These are phyloP conservation scores for Tinospora cordifolia DNA, from an alignment of 164 flowering plant species.

Conservation along the genomic window DNA sequence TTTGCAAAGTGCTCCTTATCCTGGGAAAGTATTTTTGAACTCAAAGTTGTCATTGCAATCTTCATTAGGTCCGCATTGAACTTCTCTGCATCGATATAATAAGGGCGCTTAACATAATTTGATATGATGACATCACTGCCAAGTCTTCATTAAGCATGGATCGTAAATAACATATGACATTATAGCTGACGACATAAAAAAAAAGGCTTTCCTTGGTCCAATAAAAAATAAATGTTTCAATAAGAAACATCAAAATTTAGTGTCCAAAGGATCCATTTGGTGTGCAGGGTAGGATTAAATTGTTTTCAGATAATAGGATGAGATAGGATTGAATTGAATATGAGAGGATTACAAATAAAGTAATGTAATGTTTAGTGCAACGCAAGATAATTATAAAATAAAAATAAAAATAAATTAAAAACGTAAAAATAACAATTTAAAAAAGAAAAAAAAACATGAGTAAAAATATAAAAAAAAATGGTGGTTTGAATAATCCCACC, in stretches of 20 bases:
- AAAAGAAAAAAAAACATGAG: too few relatives aligned
- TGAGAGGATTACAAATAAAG: too few relatives aligned
- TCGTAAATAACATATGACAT: background rate
- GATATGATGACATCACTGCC: background rate
- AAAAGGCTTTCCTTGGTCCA: background rate
- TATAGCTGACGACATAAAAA: background rate
- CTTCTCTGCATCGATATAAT: conserved; percentile 45
- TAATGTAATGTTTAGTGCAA: too few relatives aligned
- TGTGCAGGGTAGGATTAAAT: too few relatives aligned
- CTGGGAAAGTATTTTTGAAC: conserved; percentile 93
- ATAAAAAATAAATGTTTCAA: background rate
- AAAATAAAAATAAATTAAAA: too few relatives aligned
- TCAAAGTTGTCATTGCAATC: conserved; percentile 94
- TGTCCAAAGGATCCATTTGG: too few relatives aligned
- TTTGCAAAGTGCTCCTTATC: conserved; percentile 93
- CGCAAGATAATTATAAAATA: too few relatives aligned
- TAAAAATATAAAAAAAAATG: too few relatives aligned
- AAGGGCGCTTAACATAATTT: background rate
- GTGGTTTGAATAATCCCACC: too few relatives aligned
- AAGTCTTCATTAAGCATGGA: background rate
- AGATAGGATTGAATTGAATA: too few relatives aligned
- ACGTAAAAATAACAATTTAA: too few relatives aligned
- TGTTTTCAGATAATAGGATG: too few relatives aligned
- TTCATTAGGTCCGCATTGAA: conserved; percentile 83
- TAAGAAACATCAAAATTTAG: background rate